Evolutionary conservation across 768 basidiomycete genomes (phyloP), one percentile per base, ranked within the genome.

Genomic region (Naganishia vaughanmartiniae): DNA sequence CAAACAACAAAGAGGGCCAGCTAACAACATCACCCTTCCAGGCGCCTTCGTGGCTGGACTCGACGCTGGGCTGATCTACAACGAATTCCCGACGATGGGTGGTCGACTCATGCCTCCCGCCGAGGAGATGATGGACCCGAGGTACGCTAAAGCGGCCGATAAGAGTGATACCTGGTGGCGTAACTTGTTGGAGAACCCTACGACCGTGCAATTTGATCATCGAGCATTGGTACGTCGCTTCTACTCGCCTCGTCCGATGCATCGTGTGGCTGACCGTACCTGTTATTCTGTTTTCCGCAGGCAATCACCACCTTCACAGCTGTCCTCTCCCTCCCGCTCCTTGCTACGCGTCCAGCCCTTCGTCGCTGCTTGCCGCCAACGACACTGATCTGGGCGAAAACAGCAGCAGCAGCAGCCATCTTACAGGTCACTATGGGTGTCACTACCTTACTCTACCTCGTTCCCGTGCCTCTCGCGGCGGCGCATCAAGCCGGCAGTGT

Each of bases 41-140:
- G 95, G 96, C 65, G 96, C 96, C 5, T 98, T 99, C 76, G 96
- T 99, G 33, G 96, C 96, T 45, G 96, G 96, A 17, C 85, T 99
- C 53, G 96, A 99, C 79, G 96, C 96, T 0, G 96, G 96, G 17
- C 82, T 99, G 66, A 80, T 93, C n/a, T 98, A 98, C 83, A 99
- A 99, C 78, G 95, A 98, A 78, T 99, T 96, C 83, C 96, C 96
- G 0, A 82, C 89, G 5, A 99, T 99, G 95, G 95, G 92, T 45
- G 93, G 90, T 9, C 85, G 88, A 19, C 80, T 97, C 19, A 86
- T 87, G 4, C 96, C 96, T 3, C 93, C 93, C 0, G 72, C 83
- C 9, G 86, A 89, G 45, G 96, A 98, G 80, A 85, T 99, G 30
- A 87, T 94, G 78, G 88, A 90, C 31, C 77, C 85, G 0, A 83